Evolutionary conservation across 2,329 filamentous ascomycete genomes (phyloP).

Genomic region (Chaetothyriales sp.): DNA sequence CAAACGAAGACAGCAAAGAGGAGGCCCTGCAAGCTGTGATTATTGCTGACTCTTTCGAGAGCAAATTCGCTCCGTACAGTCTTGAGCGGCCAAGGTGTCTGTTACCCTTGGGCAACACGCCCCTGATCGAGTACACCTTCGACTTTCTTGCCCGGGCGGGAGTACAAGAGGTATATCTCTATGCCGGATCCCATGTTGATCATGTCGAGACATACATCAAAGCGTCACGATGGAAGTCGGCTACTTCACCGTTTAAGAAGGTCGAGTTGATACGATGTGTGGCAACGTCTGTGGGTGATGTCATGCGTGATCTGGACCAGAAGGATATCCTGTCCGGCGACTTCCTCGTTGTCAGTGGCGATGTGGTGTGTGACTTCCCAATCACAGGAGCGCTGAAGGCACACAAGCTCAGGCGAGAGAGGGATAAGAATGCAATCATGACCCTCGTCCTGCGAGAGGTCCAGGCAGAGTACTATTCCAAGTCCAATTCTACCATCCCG

Average conservation of each 20-base stretch:
- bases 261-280: conserved; percentile 78
- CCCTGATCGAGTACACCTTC: conserved; percentile 92
- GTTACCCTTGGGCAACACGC: conserved; percentile 79
- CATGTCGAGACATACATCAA: conserved; percentile 77
- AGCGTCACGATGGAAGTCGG: conserved; percentile 57
- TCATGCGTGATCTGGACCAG: conserved; percentile 82
- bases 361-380: conserved; percentile 76
- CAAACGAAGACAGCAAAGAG: conserved; percentile 43
- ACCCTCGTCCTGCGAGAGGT: conserved; percentile 78
- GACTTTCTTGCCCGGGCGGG: conserved; percentile 91
- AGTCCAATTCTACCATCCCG: conserved; percentile 58
- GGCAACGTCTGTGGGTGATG: conserved; percentile 77
- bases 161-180: conserved; percentile 86
- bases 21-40: conserved; percentile 56
- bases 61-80: conserved; percentile 77
- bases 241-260: conserved; percentile 64
- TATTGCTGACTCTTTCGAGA: conserved; percentile 88
- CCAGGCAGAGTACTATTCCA: conserved; percentile 59
- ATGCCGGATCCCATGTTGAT: conserved; percentile 74
- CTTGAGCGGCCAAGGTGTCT: conserved; percentile 85
- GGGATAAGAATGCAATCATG: conserved; percentile 93
- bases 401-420: conserved; percentile 64
- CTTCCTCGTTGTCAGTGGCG: conserved; percentile 83
- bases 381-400: conserved; percentile 64
- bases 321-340: conserved; percentile 74